Evolutionary conservation across 2,329 filamentous ascomycete genomes (phyloP).

Genomic region (Rasamsonia emersonii): DNA sequence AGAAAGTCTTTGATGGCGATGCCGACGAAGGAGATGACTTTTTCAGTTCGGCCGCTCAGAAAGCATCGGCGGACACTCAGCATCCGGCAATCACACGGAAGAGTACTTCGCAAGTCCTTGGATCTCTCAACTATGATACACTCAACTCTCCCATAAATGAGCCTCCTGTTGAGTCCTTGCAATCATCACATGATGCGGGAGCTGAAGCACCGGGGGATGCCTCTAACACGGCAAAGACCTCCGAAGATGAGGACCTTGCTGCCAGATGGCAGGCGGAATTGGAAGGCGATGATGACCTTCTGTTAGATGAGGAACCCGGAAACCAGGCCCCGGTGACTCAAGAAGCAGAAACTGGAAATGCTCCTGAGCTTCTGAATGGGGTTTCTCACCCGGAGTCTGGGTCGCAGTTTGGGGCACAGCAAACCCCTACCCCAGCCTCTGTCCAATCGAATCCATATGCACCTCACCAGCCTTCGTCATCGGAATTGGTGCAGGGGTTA

Average conservation of each 20-base stretch:
- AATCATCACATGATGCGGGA: constrained; percentile 17
- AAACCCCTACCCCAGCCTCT: constrained; percentile 13
- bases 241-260: constrained; percentile 58
- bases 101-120: constrained; percentile 59
- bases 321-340: constrained; percentile 13
- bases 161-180: constrained; percentile 20
- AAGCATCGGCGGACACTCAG: constrained; percentile 9
- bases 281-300: constrained; percentile 73
- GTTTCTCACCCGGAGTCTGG: constrained; percentile 6
- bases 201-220: constrained; percentile 14
- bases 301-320: constrained; percentile 56
- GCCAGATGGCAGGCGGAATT: constrained; percentile 80
- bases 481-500: constrained; percentile 35
- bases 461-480: constrained; percentile 42
- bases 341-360: constrained; percentile 14
- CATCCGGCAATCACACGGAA: constrained; percentile 50
- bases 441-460: constrained; percentile 38
- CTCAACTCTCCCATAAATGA: constrained; percentile 21
- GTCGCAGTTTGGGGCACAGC: constrained; percentile 15
- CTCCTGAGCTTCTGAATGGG: constrained; percentile 14
- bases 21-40: constrained; percentile 28
- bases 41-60: constrained; percentile 21
- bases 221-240: constrained; percentile 10
- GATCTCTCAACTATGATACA: constrained; percentile 34
- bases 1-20: constrained; percentile 31